Evolutionary conservation across 176 grass and related monocot species (phyloP).

Genomic region (Paspalum vaginatum): DNA sequence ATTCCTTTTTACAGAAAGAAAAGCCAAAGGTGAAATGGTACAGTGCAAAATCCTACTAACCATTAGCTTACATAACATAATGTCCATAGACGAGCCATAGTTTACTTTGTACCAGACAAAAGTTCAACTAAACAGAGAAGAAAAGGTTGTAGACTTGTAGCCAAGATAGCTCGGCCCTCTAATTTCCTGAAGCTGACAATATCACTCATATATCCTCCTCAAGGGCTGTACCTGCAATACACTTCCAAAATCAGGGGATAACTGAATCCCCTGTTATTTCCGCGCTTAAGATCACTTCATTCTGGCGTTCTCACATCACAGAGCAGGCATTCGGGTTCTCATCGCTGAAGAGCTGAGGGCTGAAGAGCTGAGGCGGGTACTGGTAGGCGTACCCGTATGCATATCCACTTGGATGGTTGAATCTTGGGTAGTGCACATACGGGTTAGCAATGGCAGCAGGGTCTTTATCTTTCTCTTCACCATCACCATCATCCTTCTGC

Average conservation of each 20-base stretch:
- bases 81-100: conserved; percentile 16
- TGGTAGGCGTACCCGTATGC: conserved; percentile 53
- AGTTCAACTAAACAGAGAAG: conserved; percentile 14
- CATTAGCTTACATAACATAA: conserved; percentile 34
- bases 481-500: conserved; percentile 25
- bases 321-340: conserved; percentile 76
- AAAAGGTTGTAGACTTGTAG: conserved; percentile 21
- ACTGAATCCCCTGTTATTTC: conserved; percentile 31
- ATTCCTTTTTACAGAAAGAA: conserved; percentile 30
- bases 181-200: background rate
- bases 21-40: background rate
- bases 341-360: conserved; percentile 69
- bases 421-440: conserved; percentile 58
- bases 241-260: conserved; percentile 36
- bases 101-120: conserved; percentile 45
- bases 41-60: conserved; percentile 39
- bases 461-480: conserved; percentile 47
- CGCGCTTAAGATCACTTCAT: conserved; percentile 9
- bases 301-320: conserved; percentile 63
- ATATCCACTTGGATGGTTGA: conserved; percentile 34
- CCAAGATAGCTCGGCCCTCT: conserved; percentile 10
- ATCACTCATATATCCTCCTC: background rate
- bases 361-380: conserved; percentile 67
- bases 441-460: conserved; percentile 30
- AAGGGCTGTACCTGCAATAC: conserved; percentile 27